Evolutionary conservation across 371 early-diverging fungal genomes (phyloP).

Genomic region (Mortierella sp.): DNA sequence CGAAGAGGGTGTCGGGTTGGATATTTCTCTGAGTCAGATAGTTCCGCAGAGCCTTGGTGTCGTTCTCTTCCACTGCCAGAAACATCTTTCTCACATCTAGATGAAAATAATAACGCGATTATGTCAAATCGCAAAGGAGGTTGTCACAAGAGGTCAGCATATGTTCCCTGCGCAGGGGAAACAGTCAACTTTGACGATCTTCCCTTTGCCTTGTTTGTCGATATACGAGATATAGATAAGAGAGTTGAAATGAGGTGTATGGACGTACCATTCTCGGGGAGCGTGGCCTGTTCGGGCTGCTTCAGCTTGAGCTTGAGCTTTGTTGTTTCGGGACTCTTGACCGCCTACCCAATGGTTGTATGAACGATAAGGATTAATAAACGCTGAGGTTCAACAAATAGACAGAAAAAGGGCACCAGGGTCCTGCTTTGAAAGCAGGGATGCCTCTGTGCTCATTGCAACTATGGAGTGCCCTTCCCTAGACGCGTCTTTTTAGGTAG

Average conservation of each 20-base stretch:
- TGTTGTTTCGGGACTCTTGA: slow-evolving; percentile 37
- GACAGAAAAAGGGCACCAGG: not conserved
- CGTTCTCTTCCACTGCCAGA: slow-evolving; percentile 48
- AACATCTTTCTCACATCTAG: slow-evolving; percentile 51
- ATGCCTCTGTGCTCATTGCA: not conserved
- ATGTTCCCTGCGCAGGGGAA: not conserved
- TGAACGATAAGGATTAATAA: slow-evolving; percentile 7
- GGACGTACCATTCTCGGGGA: slow-evolving; percentile 40
- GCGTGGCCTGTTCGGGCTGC: slow-evolving; percentile 48
- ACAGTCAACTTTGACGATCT: not conserved
- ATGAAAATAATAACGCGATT: not conserved
- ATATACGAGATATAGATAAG: not conserved
- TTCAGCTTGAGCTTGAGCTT: slow-evolving; percentile 52
- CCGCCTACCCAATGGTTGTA: slow-evolving; percentile 15
- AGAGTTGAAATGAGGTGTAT: not conserved
- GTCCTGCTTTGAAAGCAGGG: not conserved
- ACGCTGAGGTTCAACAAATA: not conserved
- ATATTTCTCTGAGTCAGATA: slow-evolving; percentile 53
- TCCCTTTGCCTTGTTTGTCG: not conserved
- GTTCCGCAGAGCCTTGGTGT: slow-evolving; percentile 34
- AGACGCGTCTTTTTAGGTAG: slow-evolving; percentile 13
- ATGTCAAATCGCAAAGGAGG: not conserved
- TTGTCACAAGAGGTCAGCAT: not conserved
- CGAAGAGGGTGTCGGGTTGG: slow-evolving; percentile 69
- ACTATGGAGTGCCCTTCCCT: not conserved